These are phyloP conservation scores for Pyricularia sp. DNA, from an alignment of 2,329 filamentous ascomycete species.

Conservation along the genomic window DNA sequence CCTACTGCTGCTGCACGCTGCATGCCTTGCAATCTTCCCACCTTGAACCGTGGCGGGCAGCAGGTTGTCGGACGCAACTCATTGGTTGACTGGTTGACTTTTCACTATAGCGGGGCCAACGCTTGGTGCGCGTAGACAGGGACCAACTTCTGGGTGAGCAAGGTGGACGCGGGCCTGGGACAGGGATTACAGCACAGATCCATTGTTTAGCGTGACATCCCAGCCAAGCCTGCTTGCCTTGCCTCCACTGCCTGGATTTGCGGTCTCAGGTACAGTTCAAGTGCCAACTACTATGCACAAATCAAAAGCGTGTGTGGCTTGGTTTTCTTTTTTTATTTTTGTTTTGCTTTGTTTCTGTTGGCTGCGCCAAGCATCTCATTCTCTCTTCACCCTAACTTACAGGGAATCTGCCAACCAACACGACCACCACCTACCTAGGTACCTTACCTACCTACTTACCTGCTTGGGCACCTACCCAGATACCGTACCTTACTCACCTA, in stretches of 20 bases:
- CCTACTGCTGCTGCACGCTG: not conserved
- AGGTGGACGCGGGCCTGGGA: not conserved
- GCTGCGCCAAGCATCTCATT: not conserved
- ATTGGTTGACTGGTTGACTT: not conserved
- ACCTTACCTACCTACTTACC: too few species aligned
- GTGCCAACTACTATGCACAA: slow-evolving; percentile 3
- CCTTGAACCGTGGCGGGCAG: not conserved
- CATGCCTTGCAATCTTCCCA: not conserved
- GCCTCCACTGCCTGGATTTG: not conserved
- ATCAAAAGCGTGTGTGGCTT: not conserved
- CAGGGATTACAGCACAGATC: not conserved
- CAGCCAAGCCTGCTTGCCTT: not conserved
- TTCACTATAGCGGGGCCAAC: not conserved
- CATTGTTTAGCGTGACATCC: not conserved
- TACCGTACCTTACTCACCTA: too few species aligned
- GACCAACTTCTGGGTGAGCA: not conserved
- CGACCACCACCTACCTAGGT: too few species aligned
- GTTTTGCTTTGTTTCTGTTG: not conserved
- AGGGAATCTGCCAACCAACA: not conserved
- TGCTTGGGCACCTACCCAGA: not conserved
- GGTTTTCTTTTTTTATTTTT: not conserved
- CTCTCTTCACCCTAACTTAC: not conserved
- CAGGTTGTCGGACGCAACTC: not conserved
- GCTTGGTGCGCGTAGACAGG: not conserved
- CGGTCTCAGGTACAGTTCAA: not conserved